Evolutionary conservation across 129 eudicot species (phyloP).

Genomic region (Helianthus annuus): DNA sequence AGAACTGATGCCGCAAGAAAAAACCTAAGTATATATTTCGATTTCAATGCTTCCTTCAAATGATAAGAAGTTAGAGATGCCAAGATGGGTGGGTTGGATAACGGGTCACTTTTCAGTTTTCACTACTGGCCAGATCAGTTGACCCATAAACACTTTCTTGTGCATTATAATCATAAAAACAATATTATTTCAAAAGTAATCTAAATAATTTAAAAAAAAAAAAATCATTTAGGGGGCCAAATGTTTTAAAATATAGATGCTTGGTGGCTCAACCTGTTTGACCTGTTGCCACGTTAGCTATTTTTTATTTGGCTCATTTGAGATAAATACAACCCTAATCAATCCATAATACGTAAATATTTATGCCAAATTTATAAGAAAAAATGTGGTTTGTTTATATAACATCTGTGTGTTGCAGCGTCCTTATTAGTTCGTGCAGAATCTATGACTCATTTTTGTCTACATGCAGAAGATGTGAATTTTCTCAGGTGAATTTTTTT

Average conservation of each 20-base stretch:
- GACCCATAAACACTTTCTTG: background rate
- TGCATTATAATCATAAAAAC: background rate
- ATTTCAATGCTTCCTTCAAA: background rate
- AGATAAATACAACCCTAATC: too few species aligned
- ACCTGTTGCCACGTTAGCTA: too few species aligned
- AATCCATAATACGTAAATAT: too few species aligned
- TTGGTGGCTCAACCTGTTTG: too few species aligned
- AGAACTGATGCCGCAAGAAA: slow-evolving; percentile 40
- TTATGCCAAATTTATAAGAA: background rate
- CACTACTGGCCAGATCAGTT: too few species aligned
- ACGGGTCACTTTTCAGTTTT: too few species aligned
- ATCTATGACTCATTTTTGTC: slow-evolving; percentile 57
- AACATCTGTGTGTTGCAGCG: slow-evolving; percentile 49
- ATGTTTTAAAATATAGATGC: too few species aligned
- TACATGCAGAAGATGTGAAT: slow-evolving; percentile 62
- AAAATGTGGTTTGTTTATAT: background rate
- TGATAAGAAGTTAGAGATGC: background rate
- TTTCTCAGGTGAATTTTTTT: slow-evolving; percentile 56
- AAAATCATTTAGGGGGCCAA: background rate
- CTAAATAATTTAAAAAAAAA: background rate
- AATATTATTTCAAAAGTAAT: background rate
- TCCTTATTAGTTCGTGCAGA: slow-evolving; percentile 72
- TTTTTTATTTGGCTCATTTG: too few species aligned
- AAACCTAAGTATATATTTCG: slow-evolving; percentile 52
- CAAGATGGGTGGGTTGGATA: slow-evolving; percentile 7